Base-by-base conservation (phyloP, 331 rosid genomes). In the Telfairia occidentalis region DNA sequence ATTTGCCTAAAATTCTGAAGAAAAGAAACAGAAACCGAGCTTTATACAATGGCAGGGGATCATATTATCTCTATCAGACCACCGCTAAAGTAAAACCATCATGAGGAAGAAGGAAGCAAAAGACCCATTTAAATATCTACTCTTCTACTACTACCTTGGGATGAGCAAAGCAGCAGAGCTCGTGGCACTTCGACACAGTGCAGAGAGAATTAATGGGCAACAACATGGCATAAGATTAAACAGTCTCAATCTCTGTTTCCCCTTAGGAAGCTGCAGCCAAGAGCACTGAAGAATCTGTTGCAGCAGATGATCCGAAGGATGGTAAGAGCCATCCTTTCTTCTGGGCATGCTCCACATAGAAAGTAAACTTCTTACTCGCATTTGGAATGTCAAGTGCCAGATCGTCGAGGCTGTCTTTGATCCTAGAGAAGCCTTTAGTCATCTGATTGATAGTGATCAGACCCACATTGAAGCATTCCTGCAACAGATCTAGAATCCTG, bases 331-430 rank as follows among this genome's bases (percentile, higher is more conserved):
- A 95, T 0, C 89, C 96, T 75, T 88, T 87, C 15, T 46, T 75
- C 83, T 79, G 87, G 23, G 97, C 98, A 4, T 88, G 86, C 63
- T 90, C 96, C 74, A 90, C 84, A n/a, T 95, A 95, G 82, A 83
- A 86, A 73, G 72, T 80, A 60, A 90, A 95, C 57, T 95, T 95
- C 78, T 91, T 89, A 75, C 73, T 83, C 0, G 97, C 97, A n/a
- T 90, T 95, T 12, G 98, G 98, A 59, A 95, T 95, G 86, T 95
- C 98, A 4, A 95, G 92, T 71, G 98, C 98, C 52, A 95, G 88
- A 67, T 95, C 98, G 9, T 95, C 98, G 1, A 95, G 96, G 52
- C 96, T 80, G 11, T 95, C 98, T 83, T 84, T 95, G 82, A 92
- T 81, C 18, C 98, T 88, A 71, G 87, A 83, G 86, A 91, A 95